Percentiles rank a stretch among this genome's conserved stretches.
These are phyloP conservation scores for Apiotrichum gamsii DNA, from an alignment of 1,284 basidiomycete species.

Conservation along the genomic window DNA sequence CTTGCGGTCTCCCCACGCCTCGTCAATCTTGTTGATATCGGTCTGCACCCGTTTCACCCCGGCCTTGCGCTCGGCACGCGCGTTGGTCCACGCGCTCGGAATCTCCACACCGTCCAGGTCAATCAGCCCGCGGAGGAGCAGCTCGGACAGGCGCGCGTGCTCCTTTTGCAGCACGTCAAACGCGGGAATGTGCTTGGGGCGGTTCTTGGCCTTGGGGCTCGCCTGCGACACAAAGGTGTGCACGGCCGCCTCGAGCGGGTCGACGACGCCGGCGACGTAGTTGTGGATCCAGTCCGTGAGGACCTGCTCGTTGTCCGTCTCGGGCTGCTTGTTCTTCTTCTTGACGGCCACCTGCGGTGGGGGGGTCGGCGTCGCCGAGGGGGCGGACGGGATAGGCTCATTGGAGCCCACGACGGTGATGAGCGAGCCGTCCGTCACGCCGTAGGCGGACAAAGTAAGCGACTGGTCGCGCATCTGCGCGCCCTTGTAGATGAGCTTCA, in stretches of 20 bases:
- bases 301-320: constrained; percentile 38
- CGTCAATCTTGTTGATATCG: constrained; percentile 48
- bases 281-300: constrained; percentile 40
- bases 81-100: constrained; percentile 44
- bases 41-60: constrained; percentile 48
- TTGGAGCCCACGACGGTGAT: constrained; percentile 43
- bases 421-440: constrained; percentile 39
- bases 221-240: constrained; percentile 36
- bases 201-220: constrained; percentile 28
- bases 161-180: constrained; percentile 42
- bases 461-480: constrained; percentile 46
- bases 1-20: constrained; percentile 47
- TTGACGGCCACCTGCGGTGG: constrained; percentile 18
- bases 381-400: constrained; percentile 27
- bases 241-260: constrained; percentile 32
- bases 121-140: constrained; percentile 48
- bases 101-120: constrained; percentile 50
- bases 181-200: constrained; percentile 32
- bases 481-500: constrained; percentile 47
- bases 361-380: constrained; percentile 4
- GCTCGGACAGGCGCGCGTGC: constrained; percentile 46
- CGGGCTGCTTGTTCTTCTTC: constrained; percentile 45
- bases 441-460: constrained; percentile 44
- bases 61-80: constrained; percentile 49
- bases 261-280: constrained; percentile 26